These are phyloP conservation scores for Sphagnum contortum DNA, from an alignment of 225 moss, liverwort and hornwort species.

Conservation along the genomic window DNA sequence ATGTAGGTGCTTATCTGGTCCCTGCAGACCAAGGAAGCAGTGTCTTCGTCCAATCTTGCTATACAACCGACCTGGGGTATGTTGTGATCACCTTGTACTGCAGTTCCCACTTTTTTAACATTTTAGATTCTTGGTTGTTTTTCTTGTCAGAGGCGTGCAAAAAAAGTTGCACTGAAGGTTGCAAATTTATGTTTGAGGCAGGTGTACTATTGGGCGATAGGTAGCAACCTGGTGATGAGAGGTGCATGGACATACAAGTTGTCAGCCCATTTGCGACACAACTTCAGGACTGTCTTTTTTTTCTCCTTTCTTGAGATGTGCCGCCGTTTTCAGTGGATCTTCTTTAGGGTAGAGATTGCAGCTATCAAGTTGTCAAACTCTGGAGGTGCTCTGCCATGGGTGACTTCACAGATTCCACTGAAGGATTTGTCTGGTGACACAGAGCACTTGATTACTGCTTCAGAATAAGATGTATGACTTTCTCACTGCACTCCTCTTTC, in stretches of 20 bases:
- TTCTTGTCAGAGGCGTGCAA: too few relatives aligned
- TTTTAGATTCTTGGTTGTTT: too few relatives aligned
- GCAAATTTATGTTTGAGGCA: constrained; percentile 8
- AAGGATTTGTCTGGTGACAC: constrained; percentile 40
- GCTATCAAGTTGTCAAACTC: constrained; percentile 45
- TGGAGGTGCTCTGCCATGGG: constrained; percentile 21
- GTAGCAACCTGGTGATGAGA: constrained; percentile 75
- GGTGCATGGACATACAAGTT: constrained; percentile 92
- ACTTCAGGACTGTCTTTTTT: constrained; percentile 73
- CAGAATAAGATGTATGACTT: constrained; percentile 28
- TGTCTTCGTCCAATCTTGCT: constrained; percentile 68
- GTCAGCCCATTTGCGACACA: constrained; percentile 88
- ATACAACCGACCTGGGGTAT: constrained; percentile 23
- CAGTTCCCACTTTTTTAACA: too few relatives aligned
- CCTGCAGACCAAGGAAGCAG: constrained; percentile 64
- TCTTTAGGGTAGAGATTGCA: constrained; percentile 88
- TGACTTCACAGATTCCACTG: constrained; percentile 39
- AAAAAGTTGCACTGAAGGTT: too few relatives aligned
- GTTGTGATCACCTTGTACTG: too few relatives aligned
- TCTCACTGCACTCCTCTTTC: too few relatives aligned
- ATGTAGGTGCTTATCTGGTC: constrained; percentile 52
- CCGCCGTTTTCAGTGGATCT: constrained; percentile 92
- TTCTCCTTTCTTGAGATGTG: constrained; percentile 91
- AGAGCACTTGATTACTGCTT: constrained; percentile 33
- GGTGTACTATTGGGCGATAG: constrained; percentile 93